These are phyloP conservation scores for Breynia disticha DNA, from an alignment of 441 rosid species.

Conservation along the genomic window DNA sequence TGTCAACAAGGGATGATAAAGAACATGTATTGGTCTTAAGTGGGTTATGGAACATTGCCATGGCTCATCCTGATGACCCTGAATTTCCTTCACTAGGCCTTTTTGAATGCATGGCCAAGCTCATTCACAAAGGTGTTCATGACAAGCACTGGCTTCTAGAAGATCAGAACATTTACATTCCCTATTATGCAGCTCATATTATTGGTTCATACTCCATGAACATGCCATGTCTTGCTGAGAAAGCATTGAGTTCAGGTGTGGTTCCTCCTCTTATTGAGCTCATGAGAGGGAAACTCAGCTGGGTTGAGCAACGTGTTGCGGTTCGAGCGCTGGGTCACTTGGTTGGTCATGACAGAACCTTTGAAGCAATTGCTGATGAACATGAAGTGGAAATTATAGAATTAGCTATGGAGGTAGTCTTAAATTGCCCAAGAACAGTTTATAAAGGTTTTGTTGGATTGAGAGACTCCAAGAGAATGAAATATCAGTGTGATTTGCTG, in stretches of 20 bases:
- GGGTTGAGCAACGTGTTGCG: slow-evolving; percentile 89
- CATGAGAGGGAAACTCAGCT: slow-evolving; percentile 64
- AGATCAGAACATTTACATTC: slow-evolving; percentile 75
- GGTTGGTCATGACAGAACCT: slow-evolving; percentile 51
- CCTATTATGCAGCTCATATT: slow-evolving; percentile 78
- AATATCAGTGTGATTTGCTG: slow-evolving; percentile 63
- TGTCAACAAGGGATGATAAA: slow-evolving; percentile 45
- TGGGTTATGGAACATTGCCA: slow-evolving; percentile 67
- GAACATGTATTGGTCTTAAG: slow-evolving; percentile 64
- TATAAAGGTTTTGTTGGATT: slow-evolving; percentile 41
- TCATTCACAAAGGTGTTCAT: slow-evolving; percentile 42
- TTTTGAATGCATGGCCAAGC: slow-evolving; percentile 62
- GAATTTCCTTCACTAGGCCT: slow-evolving; percentile 75
- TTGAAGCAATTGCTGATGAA: slow-evolving; percentile 35
- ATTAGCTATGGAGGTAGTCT: slow-evolving; percentile 41
- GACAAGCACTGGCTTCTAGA: slow-evolving; percentile 49
- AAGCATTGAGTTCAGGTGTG: slow-evolving; percentile 46
- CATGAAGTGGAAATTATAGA: slow-evolving; percentile 42
- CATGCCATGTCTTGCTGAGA: slow-evolving; percentile 43
- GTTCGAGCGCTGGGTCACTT: slow-evolving; percentile 65
- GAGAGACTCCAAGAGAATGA: slow-evolving; percentile 36
- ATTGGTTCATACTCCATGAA: slow-evolving; percentile 74
- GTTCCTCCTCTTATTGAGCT: slow-evolving; percentile 62
- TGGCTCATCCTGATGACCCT: slow-evolving; percentile 63
- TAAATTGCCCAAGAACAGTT: slow-evolving; percentile 32